Percentiles rank a stretch among this genome's conserved stretches.
Evolutionary conservation across 2,329 filamentous ascomycete genomes (phyloP).

Genomic region (Alternaria tenuissima): DNA sequence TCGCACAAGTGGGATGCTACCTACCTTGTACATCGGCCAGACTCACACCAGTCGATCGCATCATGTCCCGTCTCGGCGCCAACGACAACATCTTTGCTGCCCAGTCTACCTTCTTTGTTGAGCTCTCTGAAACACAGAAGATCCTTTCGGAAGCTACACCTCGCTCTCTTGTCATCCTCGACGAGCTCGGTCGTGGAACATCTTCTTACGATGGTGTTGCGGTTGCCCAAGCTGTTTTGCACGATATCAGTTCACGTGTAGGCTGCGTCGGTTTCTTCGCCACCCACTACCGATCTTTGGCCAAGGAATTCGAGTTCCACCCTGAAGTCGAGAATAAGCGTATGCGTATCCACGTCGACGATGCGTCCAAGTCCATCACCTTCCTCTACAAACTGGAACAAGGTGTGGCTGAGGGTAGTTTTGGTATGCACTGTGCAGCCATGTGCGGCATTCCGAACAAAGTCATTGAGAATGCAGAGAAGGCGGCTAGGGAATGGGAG

Average conservation of each 20-base stretch:
- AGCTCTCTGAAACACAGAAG: slow-evolving; percentile 97
- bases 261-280: slow-evolving; percentile 97
- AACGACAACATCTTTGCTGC: slow-evolving; percentile 99
- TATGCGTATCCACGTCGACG: slow-evolving; percentile 96
- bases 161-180: slow-evolving; percentile 92
- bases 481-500: slow-evolving; percentile 91
- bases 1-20: slow-evolving; percentile 95
- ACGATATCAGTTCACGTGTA: slow-evolving; percentile 91
- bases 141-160: slow-evolving; percentile 94
- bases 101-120: slow-evolving; percentile 98
- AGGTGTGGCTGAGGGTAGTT: slow-evolving; percentile 93
- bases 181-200: slow-evolving; percentile 94
- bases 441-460: slow-evolving; percentile 93
- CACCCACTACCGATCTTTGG: slow-evolving; percentile 95
- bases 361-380: slow-evolving; percentile 83
- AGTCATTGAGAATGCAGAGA: slow-evolving; percentile 86
- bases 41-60: slow-evolving; percentile 91
- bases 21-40: slow-evolving; percentile 83
- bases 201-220: slow-evolving; percentile 96
- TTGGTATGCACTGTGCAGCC: slow-evolving; percentile 97
- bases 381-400: slow-evolving; percentile 95
- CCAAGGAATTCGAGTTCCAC: slow-evolving; percentile 87
- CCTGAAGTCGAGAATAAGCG: slow-evolving; percentile 86
- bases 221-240: slow-evolving; percentile 95
- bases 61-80: slow-evolving; percentile 97